Base-by-base conservation (phyloP, 768 basidiomycete species). In the Boletellus sp. region DNA sequence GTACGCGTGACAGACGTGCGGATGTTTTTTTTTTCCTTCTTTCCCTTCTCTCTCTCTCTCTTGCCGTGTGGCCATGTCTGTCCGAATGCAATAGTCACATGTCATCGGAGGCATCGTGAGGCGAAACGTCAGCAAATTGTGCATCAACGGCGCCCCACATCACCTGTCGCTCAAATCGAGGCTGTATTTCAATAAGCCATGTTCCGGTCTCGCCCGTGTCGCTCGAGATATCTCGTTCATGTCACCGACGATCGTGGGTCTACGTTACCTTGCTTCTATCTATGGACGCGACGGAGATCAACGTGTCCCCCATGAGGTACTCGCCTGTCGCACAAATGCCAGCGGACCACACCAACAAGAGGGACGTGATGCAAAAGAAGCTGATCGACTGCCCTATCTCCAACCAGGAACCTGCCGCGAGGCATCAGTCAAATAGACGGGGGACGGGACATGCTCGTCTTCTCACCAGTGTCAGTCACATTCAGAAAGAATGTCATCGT, bases 351-450 rank as follows among this genome's bases (percentile, higher is more conserved):
- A 90, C 73, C 35, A 89, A 73, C 47, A 94, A 71, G 33, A 92
- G 68, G 1, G 88, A 90, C 1, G 87, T 81, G 52, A 93, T 89
- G 57, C 84, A 85, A 69, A 91, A 94, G 70, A 92, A 91, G 43
- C 79, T 90, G 64, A 94, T 91, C 0, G 88, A 84, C 61, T 90
- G 87, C 6, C 91, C 90, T 45, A 92, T 94, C 61, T 94, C 88
- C 50, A 93, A 71, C 91, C 91, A 94, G 3, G 87, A 90, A 0
- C 91, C 87, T 79, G 58, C 32, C 6, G 19, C 51, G 3, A 33
- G 19, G 28, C 42, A 45, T 52, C 38, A 62, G 52, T 46, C 38
- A 23, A 53, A 4, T 23, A 37, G 11, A 28, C 7, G 26, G 15
- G 22, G 28, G 34, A 33, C 9, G 34, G 26, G 17, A 22, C 28